Conservation (phyloP, 2,329 filamentous ascomycete genomes). For the Neoarthrinium moseri region DNA sequence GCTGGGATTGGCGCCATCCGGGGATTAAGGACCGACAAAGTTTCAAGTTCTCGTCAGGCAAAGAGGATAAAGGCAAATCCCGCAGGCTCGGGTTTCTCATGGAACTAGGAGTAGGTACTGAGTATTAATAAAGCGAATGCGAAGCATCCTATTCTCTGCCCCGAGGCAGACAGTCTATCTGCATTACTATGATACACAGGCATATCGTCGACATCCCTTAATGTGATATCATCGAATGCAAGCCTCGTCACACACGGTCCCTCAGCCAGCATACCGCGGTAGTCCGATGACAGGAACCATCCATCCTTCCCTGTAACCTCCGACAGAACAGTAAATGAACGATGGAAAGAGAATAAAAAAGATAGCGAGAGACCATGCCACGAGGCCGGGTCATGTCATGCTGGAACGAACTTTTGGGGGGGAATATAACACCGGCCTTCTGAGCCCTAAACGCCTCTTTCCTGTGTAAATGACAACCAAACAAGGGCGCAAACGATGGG, state of each 20-base stretch:
- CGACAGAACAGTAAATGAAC: no score
- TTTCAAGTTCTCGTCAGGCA: constrained; percentile 4
- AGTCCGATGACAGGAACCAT: neutral
- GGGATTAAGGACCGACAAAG: neutral
- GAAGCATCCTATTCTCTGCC: constrained; percentile 2
- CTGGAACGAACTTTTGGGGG: constrained; percentile 5
- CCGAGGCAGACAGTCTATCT: constrained; percentile 3
- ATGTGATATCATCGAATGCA: neutral
- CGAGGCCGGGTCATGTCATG: neutral
- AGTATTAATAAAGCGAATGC: constrained; percentile 9
- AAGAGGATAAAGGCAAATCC: constrained; percentile 1
- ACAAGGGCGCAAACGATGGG: neutral
- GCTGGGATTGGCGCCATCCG: no score
- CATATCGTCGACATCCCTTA: neutral
- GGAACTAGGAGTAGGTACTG: no score
- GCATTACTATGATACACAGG: constrained; percentile 4
- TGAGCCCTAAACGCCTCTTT: constrained; percentile 7
- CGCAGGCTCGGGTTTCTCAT: no score
- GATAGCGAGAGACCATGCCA: constrained; percentile 13
- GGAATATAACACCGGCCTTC: constrained; percentile 1
- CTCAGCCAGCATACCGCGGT: neutral
- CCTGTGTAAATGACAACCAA: neutral
- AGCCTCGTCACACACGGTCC: neutral
- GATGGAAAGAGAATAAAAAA: no score
- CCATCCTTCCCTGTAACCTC: no score